Base-by-base conservation (phyloP, 371 early-diverging fungal genomes). In the Actinomucor elegans region DNA sequence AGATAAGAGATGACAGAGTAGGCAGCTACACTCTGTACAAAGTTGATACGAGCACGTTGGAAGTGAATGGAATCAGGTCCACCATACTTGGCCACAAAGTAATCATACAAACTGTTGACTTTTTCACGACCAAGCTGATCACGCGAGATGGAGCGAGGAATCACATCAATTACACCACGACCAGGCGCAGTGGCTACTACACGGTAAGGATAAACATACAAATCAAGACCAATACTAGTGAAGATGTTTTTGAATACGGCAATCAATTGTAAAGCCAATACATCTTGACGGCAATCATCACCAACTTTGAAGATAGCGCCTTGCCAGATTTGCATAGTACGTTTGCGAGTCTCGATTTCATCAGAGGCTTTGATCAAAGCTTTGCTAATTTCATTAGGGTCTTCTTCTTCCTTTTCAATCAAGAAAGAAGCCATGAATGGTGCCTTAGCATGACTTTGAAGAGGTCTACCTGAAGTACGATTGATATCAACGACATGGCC, bases 341-440 rank as follows among this genome's bases (percentile, higher is more conserved):
- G 65, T 23, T 64, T 51, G 27, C 48, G 33, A 7, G 57, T 48
- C 4, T 72, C 67, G 11, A 71, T 67, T 14, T 75, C 68, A 18
- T 70, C 71, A 14, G 48, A 29, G 15, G 38, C 72, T 5, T 52
- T 72, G 14, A 77, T 73, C 40, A 77, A 50, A 5, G 84, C 82
- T 58, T 84, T 83, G 24, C 75, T 68, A 2, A 69, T 53, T 1
- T 79, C 67, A 14, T 70, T 83, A 3, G 71, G 66, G 29, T 75
- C 68, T 36, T 73, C 71, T 4, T 65, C 59, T 18, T 76, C 79
- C 66, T 83, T 87, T 57, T 83, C 77, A 41, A 98, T 88, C 58
- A 93, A 85, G 76, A 99, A 99, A 1, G 99, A 95, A 3, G 98
- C 99, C 98, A 99, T 94, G 68, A 97, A 99, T 5, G 99, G 99